These are phyloP conservation scores for Onygena corvina DNA, from an alignment of 2,329 filamentous ascomycete species.

Conservation along the genomic window DNA sequence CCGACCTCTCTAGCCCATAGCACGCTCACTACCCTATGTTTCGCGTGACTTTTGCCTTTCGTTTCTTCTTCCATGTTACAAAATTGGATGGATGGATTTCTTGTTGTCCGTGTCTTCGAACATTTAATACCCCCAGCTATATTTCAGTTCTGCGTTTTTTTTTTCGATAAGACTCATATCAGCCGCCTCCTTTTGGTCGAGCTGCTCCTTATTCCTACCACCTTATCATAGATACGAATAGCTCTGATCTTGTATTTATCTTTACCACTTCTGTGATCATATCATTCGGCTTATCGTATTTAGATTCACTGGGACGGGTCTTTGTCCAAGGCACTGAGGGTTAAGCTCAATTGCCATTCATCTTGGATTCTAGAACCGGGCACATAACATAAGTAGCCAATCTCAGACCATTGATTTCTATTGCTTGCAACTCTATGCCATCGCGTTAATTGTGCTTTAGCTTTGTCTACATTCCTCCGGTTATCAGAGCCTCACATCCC, in stretches of 20 bases:
- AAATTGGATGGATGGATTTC: conserved; percentile 7
- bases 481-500: neutral
- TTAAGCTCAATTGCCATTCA: too few relatives aligned
- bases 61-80: neutral
- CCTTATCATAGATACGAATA: neutral
- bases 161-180: neutral
- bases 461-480: too few relatives aligned
- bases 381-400: too few relatives aligned
- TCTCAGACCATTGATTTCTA: too few relatives aligned
- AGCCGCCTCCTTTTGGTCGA: neutral
- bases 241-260: neutral
- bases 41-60: neutral
- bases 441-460: too few relatives aligned
- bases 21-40: neutral
- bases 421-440: too few relatives aligned
- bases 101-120: neutral
- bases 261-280: neutral
- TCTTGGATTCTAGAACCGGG: too few relatives aligned
- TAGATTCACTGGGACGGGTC: conserved; percentile 1
- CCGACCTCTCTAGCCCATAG: neutral
- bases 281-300: conserved; percentile 3
- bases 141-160: neutral
- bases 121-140: conserved; percentile 5
- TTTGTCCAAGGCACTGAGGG: too few relatives aligned
- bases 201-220: neutral